Evolutionary conservation across 345 rosid species (phyloP).

Genomic region (Rubroshorea leprosula): DNA sequence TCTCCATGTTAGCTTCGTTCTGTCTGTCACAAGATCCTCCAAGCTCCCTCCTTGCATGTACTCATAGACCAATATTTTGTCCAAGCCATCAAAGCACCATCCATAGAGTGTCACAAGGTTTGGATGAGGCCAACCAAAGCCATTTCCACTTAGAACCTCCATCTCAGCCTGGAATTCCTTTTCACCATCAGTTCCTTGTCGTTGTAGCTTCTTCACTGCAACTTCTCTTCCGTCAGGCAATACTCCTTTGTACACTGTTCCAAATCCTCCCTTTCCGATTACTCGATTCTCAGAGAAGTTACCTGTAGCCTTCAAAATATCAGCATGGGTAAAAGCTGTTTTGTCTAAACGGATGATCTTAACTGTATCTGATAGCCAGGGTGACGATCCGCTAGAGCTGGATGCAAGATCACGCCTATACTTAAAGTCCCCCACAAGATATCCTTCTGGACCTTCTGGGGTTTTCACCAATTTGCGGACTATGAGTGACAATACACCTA

Average conservation of each 20-base stretch:
- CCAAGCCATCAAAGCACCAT: conserved; percentile 75
- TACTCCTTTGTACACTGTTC: conserved; percentile 70
- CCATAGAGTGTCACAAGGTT: conserved; percentile 87
- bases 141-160: conserved; percentile 78
- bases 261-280: conserved; percentile 85
- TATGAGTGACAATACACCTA: conserved; percentile 42
- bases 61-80: conserved; percentile 77
- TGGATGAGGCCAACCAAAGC: conserved; percentile 89
- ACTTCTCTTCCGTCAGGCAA: conserved; percentile 82
- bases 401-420: conserved; percentile 43
- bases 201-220: conserved; percentile 85
- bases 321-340: conserved; percentile 69
- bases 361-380: conserved; percentile 64
- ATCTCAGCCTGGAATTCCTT: conserved; percentile 83
- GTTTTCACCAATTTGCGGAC: conserved; percentile 33
- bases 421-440: conserved; percentile 47
- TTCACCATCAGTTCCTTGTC: conserved; percentile 83
- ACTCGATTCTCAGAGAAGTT: conserved; percentile 69
- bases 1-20: conserved; percentile 53
- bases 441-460: conserved; percentile 31
- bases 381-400: conserved; percentile 67
- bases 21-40: conserved; percentile 70
- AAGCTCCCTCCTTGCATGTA: conserved; percentile 89
- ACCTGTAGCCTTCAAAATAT: conserved; percentile 75
- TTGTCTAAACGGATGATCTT: conserved; percentile 74